These are phyloP conservation scores for Aspergillus sp. DNA, from an alignment of 2,329 filamentous ascomycete genomes.

Conservation along the genomic window DNA sequence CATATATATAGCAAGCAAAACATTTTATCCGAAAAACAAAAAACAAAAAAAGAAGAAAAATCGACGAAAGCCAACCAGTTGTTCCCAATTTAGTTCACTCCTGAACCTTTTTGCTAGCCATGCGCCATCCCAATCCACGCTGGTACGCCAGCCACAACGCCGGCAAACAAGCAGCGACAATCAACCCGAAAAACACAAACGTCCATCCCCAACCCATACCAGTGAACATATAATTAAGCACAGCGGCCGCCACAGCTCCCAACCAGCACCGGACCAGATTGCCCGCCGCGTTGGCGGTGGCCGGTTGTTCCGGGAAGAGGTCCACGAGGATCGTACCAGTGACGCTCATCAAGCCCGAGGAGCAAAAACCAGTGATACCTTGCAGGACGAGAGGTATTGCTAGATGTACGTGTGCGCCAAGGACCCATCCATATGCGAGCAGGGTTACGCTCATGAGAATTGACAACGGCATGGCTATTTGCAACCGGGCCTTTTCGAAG, in stretches of 20 bases:
- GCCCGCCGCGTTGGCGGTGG: slow-evolving; percentile 22
- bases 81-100: not conserved
- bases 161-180: slow-evolving; percentile 3
- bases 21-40: too few relatives aligned
- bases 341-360: slow-evolving; percentile 15
- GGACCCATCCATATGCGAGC: slow-evolving; percentile 26
- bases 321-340: slow-evolving; percentile 25
- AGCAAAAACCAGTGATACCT: slow-evolving; percentile 23
- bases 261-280: slow-evolving; percentile 24
- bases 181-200: slow-evolving; percentile 18
- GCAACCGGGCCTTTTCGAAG: slow-evolving; percentile 23
- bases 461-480: slow-evolving; percentile 18
- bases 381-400: slow-evolving; percentile 22
- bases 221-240: slow-evolving; percentile 19
- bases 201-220: slow-evolving; percentile 20
- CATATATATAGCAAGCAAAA: too few relatives aligned
- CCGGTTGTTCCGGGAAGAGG: slow-evolving; percentile 15
- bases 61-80: too few relatives aligned
- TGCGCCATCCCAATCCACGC: not conserved
- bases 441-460: slow-evolving; percentile 17
- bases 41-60: too few relatives aligned
- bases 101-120: not conserved
- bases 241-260: slow-evolving; percentile 19
- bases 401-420: slow-evolving; percentile 14
- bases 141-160: not conserved